Conservation (phyloP, 768 basidiomycete species). For the Rhodotorula diobovata region DNA sequence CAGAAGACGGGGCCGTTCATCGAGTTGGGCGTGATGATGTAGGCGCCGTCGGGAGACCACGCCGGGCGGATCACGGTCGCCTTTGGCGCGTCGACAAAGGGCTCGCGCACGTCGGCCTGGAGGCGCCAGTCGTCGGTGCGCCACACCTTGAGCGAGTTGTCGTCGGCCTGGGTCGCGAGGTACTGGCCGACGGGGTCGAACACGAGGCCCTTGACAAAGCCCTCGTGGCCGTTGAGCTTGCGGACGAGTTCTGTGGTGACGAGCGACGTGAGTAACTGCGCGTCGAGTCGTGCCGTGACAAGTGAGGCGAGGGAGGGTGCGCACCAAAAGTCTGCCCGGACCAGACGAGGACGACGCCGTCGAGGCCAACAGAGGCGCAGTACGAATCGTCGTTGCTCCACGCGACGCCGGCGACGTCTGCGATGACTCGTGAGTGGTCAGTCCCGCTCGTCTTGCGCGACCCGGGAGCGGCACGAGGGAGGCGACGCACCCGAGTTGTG, state of each 20-base stretch:
- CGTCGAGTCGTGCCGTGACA: too few species aligned
- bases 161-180: constrained; percentile 95
- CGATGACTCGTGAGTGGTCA: too few species aligned
- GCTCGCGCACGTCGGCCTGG: constrained; percentile 77
- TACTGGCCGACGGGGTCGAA: constrained; percentile 99
- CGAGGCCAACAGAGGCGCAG: constrained; percentile 87
- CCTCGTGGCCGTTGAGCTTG: constrained; percentile 82
- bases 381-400: constrained; percentile 92
- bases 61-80: constrained; percentile 61
- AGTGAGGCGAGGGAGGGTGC: constrained; percentile 39
- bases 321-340: constrained; percentile 83
- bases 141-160: constrained; percentile 95
- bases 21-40: constrained; percentile 94
- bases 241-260: constrained; percentile 63
- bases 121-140: constrained; percentile 84
- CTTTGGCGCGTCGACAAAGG: constrained; percentile 88
- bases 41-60: constrained; percentile 99
- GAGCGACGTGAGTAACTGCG: neutral
- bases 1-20: constrained; percentile 98
- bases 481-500: constrained; percentile 91
- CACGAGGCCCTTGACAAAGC: constrained; percentile 96
- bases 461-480: too few species aligned
- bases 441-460: too few species aligned
- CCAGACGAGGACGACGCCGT: constrained; percentile 88
- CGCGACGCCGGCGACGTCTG: constrained; percentile 90